Percentiles rank a stretch among this genome's conserved stretches.
Evolutionary conservation across 371 early-diverging fungal genomes (phyloP).

Genomic region (Mucor circinelloides): DNA sequence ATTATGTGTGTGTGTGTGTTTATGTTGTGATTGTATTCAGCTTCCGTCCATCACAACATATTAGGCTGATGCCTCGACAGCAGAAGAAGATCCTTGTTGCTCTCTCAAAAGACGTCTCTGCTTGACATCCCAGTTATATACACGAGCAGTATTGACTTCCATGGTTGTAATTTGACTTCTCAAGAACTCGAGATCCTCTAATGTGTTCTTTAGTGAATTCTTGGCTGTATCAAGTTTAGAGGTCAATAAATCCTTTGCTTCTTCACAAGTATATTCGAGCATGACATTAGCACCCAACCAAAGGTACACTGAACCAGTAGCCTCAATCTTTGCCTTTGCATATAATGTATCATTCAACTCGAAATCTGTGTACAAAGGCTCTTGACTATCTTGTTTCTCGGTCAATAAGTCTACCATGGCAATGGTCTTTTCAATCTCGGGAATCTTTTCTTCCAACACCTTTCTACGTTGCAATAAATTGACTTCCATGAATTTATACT

Average conservation of each 20-base stretch:
- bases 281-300: slow-evolving; percentile 98
- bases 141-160: slow-evolving; percentile 98
- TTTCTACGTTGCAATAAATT: slow-evolving; percentile 82
- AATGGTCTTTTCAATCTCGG: slow-evolving; percentile 94
- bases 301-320: slow-evolving; percentile 82
- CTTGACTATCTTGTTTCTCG: slow-evolving; percentile 65
- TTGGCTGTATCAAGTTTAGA: slow-evolving; percentile 81
- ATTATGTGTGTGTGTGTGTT: not conserved
- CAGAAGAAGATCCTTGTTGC: slow-evolving; percentile 32
- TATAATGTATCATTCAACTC: slow-evolving; percentile 95
- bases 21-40: not conserved
- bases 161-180: slow-evolving; percentile 97
- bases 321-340: slow-evolving; percentile 80
- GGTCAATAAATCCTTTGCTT: slow-evolving; percentile 81
- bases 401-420: slow-evolving; percentile 81
- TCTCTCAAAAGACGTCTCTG: slow-evolving; percentile 62
- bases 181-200: slow-evolving; percentile 93
- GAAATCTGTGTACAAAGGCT: slow-evolving; percentile 82
- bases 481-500: slow-evolving; percentile 96
- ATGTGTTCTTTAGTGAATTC: slow-evolving; percentile 67
- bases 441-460: slow-evolving; percentile 88
- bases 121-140: slow-evolving; percentile 98
- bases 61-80: slow-evolving; percentile 18
- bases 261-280: slow-evolving; percentile 92
- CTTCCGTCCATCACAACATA: not conserved